Conservation (phyloP, 306 rosid genomes). For the Morella rubra region DNA sequence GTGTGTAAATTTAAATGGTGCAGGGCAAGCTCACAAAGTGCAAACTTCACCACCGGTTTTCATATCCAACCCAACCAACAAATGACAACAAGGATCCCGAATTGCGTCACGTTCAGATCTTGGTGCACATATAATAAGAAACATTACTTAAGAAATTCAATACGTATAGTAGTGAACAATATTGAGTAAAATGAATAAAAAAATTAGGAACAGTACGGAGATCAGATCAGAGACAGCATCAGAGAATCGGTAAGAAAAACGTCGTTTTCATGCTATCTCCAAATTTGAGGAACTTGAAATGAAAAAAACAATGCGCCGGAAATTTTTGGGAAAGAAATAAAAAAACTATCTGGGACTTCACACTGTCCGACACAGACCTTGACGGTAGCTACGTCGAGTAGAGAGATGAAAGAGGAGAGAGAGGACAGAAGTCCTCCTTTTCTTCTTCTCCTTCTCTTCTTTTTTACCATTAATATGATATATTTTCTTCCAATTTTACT, state of each 20-base stretch:
- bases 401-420: conserved; percentile 25
- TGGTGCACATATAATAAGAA: neutral
- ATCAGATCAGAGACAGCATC: conserved; percentile 55
- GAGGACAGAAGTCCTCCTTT: conserved; percentile 19
- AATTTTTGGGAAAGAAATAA: neutral
- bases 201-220: conserved; percentile 20
- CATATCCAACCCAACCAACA: conserved; percentile 22
- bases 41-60: conserved; percentile 1
- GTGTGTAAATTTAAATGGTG: neutral
- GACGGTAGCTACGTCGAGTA: conserved; percentile 28
- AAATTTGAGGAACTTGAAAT: conserved; percentile 3
- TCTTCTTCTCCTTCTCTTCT: no score
- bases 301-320: neutral
- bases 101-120: conserved; percentile 48
- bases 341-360: conserved; percentile 26
- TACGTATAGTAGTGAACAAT: neutral
- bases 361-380: conserved; percentile 11
- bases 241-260: conserved; percentile 44
- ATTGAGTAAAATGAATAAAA: neutral
- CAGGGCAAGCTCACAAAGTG: conserved; percentile 12
- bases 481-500: no score
- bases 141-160: neutral
- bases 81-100: conserved; percentile 22
- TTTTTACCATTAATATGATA: no score
- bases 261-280: conserved; percentile 21